phyloP scores from a whole-genome alignment of 306 rosid species.

The Rosa multiflora region DNA sequence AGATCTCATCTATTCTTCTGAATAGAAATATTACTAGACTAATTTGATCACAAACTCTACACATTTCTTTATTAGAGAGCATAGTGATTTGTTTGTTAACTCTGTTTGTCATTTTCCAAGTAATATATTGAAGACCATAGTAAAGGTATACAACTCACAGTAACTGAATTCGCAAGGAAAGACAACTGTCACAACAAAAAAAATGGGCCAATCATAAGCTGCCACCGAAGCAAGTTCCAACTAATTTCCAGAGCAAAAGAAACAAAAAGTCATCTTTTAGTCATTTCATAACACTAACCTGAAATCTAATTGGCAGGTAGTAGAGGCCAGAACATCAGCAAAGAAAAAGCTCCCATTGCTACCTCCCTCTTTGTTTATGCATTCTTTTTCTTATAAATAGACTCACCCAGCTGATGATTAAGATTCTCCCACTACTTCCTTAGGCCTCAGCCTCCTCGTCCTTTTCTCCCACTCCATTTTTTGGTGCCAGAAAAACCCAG shows the following conservation, averaged over 20 bases:
- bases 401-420: slow-evolving; percentile 7
- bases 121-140: not conserved
- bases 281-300: slow-evolving; percentile 15
- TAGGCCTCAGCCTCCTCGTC: slow-evolving; percentile 9
- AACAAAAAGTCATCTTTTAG: slow-evolving; percentile 1
- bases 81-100: not conserved
- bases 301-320: slow-evolving; percentile 1
- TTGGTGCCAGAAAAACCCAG: not conserved
- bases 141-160: not conserved
- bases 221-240: slow-evolving; percentile 11
- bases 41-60: no score
- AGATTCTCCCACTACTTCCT: slow-evolving; percentile 45
- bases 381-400: slow-evolving; percentile 32
- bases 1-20: no score
- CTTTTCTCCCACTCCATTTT: slow-evolving; percentile 17
- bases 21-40: no score
- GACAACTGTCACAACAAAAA: not conserved
- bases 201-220: not conserved
- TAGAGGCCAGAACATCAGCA: not conserved
- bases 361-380: not conserved
- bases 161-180: not conserved
- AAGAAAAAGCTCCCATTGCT: not conserved
- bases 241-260: slow-evolving; percentile 6
- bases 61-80: not conserved
- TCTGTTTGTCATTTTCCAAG: not conserved